Evolutionary conservation across 2,329 filamentous ascomycete genomes (phyloP).

Genomic region (Trichoderma sp.): DNA sequence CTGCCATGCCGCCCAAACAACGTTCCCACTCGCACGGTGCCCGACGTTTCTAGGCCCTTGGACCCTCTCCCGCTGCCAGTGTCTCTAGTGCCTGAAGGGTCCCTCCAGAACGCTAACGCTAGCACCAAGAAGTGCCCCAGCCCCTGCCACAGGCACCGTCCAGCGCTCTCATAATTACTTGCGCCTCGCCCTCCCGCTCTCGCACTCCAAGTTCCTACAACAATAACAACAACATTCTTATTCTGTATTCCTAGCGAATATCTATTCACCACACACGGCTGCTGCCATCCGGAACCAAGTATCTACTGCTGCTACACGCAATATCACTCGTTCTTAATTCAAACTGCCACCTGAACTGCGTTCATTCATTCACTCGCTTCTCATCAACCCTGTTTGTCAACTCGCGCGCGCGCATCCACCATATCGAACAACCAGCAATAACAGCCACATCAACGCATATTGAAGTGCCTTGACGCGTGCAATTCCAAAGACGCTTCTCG

Average conservation of each 20-base stretch:
- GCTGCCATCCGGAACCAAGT: background rate
- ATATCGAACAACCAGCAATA: background rate
- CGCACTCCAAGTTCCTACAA: conserved; percentile 18
- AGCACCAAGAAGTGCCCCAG: background rate
- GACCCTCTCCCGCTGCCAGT: conserved; percentile 12
- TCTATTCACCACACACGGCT: background rate
- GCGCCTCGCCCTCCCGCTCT: conserved; percentile 11
- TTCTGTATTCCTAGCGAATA: background rate
- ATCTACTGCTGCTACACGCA: background rate
- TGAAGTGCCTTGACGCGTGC: background rate
- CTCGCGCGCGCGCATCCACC: conserved; percentile 1
- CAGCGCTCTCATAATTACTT: conserved; percentile 19
- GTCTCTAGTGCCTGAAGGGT: conserved; percentile 25
- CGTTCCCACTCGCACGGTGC: conserved; percentile 15
- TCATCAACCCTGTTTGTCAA: background rate
- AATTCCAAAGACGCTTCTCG: background rate
- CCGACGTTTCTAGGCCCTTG: background rate
- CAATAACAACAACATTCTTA: conserved; percentile 5
- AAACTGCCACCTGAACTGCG: background rate
- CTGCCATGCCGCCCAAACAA: background rate
- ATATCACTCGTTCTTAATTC: background rate
- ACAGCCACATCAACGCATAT: conserved; percentile 2
- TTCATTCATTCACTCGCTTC: conserved; percentile 13
- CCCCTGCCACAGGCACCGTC: conserved; percentile 10
- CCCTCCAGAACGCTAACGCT: background rate